Base-by-base conservation (phyloP, 495 filamentous ascomycete species). In the Hypoxylon fragiforme region DNA sequence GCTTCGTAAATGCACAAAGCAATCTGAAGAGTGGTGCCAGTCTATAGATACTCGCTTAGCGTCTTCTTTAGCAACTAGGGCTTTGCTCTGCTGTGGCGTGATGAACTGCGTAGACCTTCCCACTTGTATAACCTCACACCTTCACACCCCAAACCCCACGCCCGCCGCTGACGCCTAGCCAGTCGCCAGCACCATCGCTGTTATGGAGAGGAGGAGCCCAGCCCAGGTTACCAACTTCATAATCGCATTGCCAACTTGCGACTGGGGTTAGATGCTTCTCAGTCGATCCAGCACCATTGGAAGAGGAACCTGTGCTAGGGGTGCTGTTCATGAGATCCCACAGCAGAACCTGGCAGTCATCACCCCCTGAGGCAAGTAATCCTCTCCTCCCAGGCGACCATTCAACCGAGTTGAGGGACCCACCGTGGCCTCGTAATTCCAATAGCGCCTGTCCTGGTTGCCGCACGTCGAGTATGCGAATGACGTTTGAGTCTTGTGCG, bases 381-480 rank as follows among this genome's bases (percentile, higher is more conserved):
- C 95, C 94, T 57, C 94, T 79, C 37, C 91, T 82, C 42, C 82
- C 83, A 0, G 92, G 94, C 1, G 89, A 92, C 94, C 94, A 98
- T 73, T 98, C 94, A 50, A 97, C 87, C 62, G 88, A 92, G 68
- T 92, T 97, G 32, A 99, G 77, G 12, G 88, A 71, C 6, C 89
- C 87, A 12, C 82, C 80, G 69, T 97, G 95, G n/a, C 94, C 94
- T 26, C 90, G 90, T 35, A 99, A 80, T 66, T 99, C 94, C 15
- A 97, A 81, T 9, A 99, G 78, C 1, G 94, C 94, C 71, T 96
- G 92, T 8, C 94, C 94, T 1, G 94, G 94, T 77, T 97, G 95
- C 13, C 94, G 89, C 11, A 97, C 92, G 62, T 99, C 94, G 12
- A 99, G 85, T 48, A 99, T 95, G 16, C 94, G 87, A 66, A 99